Percentiles rank a stretch among this genome's conserved stretches.
These are phyloP conservation scores for Domatiomyces globalis DNA, from an alignment of 2,329 filamentous ascomycete species.

Conservation along the genomic window DNA sequence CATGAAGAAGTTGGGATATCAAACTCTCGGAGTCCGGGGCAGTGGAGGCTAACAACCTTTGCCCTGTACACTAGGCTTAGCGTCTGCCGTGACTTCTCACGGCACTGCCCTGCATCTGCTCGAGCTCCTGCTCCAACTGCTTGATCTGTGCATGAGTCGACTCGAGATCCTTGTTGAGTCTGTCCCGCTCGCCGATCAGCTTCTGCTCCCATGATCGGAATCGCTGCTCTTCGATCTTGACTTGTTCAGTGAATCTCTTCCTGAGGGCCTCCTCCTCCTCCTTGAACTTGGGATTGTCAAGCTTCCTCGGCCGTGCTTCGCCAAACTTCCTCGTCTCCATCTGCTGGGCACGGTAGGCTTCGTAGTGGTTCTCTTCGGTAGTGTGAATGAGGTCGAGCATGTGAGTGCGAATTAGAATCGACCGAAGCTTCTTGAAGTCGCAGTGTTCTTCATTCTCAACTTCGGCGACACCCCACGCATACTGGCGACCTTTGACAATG, in stretches of 20 bases:
- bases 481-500: conserved; percentile 97
- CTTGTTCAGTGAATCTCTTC: conserved; percentile 98
- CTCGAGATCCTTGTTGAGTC: conserved; percentile 98
- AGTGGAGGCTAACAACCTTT: not conserved
- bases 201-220: conserved; percentile 99
- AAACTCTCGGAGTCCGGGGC: not conserved
- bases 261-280: conserved; percentile 96
- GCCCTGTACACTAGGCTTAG: conserved; percentile 32
- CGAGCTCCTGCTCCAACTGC: conserved; percentile 66
- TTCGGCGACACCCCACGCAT: conserved; percentile 97
- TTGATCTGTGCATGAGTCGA: conserved; percentile 72
- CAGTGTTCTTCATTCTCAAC: conserved; percentile 99
- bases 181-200: conserved; percentile 95
- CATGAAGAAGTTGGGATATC: not conserved
- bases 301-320: conserved; percentile 89
- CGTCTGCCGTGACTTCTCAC: conserved; percentile 86
- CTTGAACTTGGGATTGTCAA: conserved; percentile 99
- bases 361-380: conserved; percentile 97
- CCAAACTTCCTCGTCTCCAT: conserved; percentile 99
- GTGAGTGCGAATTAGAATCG: conserved; percentile 95
- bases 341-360: conserved; percentile 96
- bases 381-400: conserved; percentile 99
- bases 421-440: conserved; percentile 99
- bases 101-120: conserved; percentile 78
- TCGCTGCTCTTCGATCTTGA: conserved; percentile 98